Evolutionary conservation across 345 rosid species (phyloP).

Genomic region (Raphanus sativus): DNA sequence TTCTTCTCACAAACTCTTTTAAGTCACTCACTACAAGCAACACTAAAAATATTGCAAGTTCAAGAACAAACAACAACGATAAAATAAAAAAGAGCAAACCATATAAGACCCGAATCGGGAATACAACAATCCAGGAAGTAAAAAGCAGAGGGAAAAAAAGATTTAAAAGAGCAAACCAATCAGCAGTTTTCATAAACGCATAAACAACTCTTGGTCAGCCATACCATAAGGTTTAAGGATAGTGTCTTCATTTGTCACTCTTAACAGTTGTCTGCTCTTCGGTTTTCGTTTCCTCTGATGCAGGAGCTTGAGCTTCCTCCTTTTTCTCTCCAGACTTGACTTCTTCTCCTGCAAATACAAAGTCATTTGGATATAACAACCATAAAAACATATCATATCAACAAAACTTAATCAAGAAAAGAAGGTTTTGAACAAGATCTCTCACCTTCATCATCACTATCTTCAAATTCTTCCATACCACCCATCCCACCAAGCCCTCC

Average conservation of each 20-base stretch:
- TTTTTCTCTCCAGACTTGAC: constrained; percentile 19
- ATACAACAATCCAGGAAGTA: constrained; percentile 24
- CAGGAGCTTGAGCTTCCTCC: constrained; percentile 27
- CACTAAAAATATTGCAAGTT: constrained; percentile 24
- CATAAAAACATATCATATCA: background rate
- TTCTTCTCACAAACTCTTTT: constrained; percentile 28
- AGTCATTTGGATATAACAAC: background rate
- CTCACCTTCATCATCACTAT: constrained; percentile 89
- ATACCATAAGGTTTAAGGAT: background rate
- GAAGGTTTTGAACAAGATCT: background rate
- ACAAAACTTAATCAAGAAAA: background rate
- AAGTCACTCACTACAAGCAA: constrained; percentile 15
- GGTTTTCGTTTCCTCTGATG: constrained; percentile 6
- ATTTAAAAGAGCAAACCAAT: constrained; percentile 15
- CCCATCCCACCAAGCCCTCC: constrained; percentile 34
- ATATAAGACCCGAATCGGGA: background rate
- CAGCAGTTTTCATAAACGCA: background rate
- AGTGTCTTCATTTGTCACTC: constrained; percentile 30
- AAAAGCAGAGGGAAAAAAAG: background rate
- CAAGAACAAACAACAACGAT: constrained; percentile 2
- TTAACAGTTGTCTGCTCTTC: constrained; percentile 15
- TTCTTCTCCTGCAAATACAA: constrained; percentile 33
- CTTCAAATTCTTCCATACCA: constrained; percentile 72
- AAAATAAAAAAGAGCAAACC: constrained; percentile 17
- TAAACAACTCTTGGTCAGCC: constrained; percentile 23